Percentiles rank a stretch among this genome's conserved stretches.
These are phyloP conservation scores for Phaeolepiota aurea DNA, from an alignment of 768 basidiomycete species.

Conservation along the genomic window DNA sequence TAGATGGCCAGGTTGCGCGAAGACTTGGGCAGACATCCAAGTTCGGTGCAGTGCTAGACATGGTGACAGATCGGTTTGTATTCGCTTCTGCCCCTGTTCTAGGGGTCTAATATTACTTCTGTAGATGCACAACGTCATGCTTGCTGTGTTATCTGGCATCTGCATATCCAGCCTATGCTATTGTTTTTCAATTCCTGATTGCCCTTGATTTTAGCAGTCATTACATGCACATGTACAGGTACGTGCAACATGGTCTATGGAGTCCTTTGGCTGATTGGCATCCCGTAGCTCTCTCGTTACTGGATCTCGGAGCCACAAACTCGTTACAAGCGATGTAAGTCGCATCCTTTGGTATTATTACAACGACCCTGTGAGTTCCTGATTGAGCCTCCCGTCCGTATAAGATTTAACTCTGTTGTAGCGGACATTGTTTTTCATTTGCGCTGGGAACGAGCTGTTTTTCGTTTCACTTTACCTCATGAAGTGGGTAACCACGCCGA, in stretches of 20 bases:
- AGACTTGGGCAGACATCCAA: slow-evolving; percentile 86
- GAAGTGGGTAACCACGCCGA: slow-evolving; percentile 71
- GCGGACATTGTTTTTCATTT: slow-evolving; percentile 86
- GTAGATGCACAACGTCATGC: slow-evolving; percentile 92
- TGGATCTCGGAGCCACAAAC: slow-evolving; percentile 88
- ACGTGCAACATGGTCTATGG: slow-evolving; percentile 5
- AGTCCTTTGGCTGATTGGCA: slow-evolving; percentile 7
- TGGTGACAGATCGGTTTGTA: slow-evolving; percentile 94
- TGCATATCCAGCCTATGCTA: slow-evolving; percentile 78
- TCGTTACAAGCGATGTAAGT: slow-evolving; percentile 88
- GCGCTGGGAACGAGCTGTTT: slow-evolving; percentile 93
- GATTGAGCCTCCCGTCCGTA: neutral
- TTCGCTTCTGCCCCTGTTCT: neutral
- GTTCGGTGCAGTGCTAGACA: slow-evolving; percentile 96
- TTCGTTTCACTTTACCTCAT: slow-evolving; percentile 93
- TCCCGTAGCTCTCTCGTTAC: slow-evolving; percentile 79
- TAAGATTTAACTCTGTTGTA: slow-evolving; percentile 17
- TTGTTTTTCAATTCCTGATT: slow-evolving; percentile 91
- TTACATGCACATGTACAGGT: slow-evolving; percentile 99
- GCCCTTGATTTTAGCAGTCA: slow-evolving; percentile 96
- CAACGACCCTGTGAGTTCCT: slow-evolving; percentile 73
- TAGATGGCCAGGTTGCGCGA: slow-evolving; percentile 90
- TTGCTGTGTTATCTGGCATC: slow-evolving; percentile 89
- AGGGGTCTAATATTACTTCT: slow-evolving; percentile 5
- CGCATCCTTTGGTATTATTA: slow-evolving; percentile 90